Percentiles rank a stretch among this genome's conserved stretches.
phyloP scores from a whole-genome alignment of 192 early-diverging fungal genomes.

The Gamsiella multidivaricata region DNA sequence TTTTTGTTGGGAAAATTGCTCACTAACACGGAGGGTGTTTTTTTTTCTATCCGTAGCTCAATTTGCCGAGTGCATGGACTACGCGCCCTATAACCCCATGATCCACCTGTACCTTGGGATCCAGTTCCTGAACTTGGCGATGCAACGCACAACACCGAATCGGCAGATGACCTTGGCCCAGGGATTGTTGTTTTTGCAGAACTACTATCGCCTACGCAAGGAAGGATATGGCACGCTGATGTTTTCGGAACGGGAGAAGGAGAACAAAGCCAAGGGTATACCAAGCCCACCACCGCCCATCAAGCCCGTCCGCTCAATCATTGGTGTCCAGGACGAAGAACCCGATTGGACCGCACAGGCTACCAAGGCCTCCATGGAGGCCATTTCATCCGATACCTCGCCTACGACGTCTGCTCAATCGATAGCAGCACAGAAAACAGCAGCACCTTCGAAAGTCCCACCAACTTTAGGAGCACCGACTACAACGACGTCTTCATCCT shows the following conservation, averaged over 20 bases:
- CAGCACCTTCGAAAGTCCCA: neutral
- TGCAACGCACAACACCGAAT: slow-evolving; percentile 77
- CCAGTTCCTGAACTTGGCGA: slow-evolving; percentile 70
- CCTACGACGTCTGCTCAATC: neutral
- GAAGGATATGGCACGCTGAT: slow-evolving; percentile 29
- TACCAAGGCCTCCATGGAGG: slow-evolving; percentile 2
- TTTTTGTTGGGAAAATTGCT: neutral
- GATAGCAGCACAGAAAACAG: neutral
- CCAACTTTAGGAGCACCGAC: neutral
- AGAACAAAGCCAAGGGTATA: slow-evolving; percentile 4
- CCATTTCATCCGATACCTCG: neutral
- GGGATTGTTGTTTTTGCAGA: slow-evolving; percentile 38
- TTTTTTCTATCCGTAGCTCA: slow-evolving; percentile 33
- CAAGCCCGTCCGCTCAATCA: neutral
- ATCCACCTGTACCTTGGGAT: slow-evolving; percentile 72
- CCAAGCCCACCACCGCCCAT: neutral
- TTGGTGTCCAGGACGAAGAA: slow-evolving; percentile 1
- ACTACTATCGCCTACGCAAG: slow-evolving; percentile 34
- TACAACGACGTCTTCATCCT: neutral
- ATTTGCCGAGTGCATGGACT: slow-evolving; percentile 68
- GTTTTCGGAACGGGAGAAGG: slow-evolving; percentile 16
- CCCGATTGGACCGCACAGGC: slow-evolving; percentile 17
- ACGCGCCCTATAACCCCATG: slow-evolving; percentile 74
- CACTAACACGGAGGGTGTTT: neutral
- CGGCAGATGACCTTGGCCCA: slow-evolving; percentile 76